These are phyloP conservation scores for Achaetomiella virescens DNA, from an alignment of 495 filamentous ascomycete species.

Conservation along the genomic window DNA sequence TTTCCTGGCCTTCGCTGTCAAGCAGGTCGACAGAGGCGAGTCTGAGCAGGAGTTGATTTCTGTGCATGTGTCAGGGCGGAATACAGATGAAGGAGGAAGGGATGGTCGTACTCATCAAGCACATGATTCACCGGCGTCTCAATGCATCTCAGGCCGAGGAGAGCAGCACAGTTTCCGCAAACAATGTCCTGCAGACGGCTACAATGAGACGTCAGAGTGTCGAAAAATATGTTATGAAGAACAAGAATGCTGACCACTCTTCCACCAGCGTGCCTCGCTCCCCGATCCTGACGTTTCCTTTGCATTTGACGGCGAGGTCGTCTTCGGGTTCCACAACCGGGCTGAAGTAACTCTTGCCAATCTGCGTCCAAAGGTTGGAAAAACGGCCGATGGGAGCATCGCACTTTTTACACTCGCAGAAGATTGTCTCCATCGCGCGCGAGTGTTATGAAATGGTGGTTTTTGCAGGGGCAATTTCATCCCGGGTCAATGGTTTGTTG, in stretches of 20 bases:
- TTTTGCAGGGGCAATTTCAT: too few species aligned
- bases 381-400: slow-evolving; percentile 29
- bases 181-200: slow-evolving; percentile 30
- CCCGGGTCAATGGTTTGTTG: too few species aligned
- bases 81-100: background rate
- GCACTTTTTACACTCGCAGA: slow-evolving; percentile 38
- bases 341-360: slow-evolving; percentile 40
- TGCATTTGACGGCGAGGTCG: slow-evolving; percentile 11
- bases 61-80: slow-evolving; percentile 7
- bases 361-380: slow-evolving; percentile 39
- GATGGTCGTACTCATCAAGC: slow-evolving; percentile 26
- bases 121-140: slow-evolving; percentile 31
- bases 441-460: background rate
- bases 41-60: slow-evolving; percentile 25
- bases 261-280: slow-evolving; percentile 29
- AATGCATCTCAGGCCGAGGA: slow-evolving; percentile 29
- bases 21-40: slow-evolving; percentile 16
- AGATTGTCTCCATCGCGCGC: slow-evolving; percentile 22
- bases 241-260: slow-evolving; percentile 26
- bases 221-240: background rate
- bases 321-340: slow-evolving; percentile 28
- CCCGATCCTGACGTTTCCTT: slow-evolving; percentile 20
- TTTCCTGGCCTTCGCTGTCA: slow-evolving; percentile 6
- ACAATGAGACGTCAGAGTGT: background rate
- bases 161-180: slow-evolving; percentile 23